Conservation (phyloP, 495 filamentous ascomycete genomes). For the Articulospora tetracladia region DNA sequence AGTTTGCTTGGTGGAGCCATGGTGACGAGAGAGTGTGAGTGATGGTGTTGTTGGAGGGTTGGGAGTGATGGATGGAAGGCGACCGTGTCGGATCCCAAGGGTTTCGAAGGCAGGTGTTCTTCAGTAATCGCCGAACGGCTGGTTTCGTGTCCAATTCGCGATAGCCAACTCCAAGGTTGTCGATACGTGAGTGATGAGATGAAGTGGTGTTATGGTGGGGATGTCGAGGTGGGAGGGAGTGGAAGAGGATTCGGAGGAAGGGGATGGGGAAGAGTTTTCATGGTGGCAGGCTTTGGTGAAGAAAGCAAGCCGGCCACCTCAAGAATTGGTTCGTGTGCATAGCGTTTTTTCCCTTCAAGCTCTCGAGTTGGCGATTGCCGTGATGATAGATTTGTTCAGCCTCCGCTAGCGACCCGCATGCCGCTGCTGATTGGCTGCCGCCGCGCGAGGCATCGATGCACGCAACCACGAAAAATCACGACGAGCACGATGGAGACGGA, state of each 20-base stretch:
- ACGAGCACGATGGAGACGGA: too few relatives aligned
- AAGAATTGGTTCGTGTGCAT: neutral
- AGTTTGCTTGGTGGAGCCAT: slow-evolving; percentile 28
- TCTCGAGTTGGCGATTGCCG: too few relatives aligned
- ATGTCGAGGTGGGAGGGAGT: neutral
- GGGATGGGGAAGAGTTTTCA: neutral
- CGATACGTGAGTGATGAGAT: neutral
- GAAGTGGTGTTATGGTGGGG: neutral
- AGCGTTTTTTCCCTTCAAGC: neutral
- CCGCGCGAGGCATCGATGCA: too few relatives aligned
- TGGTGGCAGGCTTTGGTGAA: neutral
- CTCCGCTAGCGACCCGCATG: too few relatives aligned
- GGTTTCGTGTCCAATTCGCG: neutral
- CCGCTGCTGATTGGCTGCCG: too few relatives aligned
- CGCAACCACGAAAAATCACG: too few relatives aligned
- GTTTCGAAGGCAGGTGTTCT: neutral
- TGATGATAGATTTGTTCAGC: too few relatives aligned
- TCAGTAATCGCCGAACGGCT: neutral
- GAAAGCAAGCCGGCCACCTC: neutral
- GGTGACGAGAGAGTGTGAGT: slow-evolving; percentile 23
- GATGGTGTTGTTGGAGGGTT: slow-evolving; percentile 12
- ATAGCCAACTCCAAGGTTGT: neutral
- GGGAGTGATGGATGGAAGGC: neutral
- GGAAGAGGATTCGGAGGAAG: slow-evolving; percentile 5
- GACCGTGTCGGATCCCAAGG: neutral